Conservation (phyloP, 192 early-diverging fungal species). For the Coemansia sp. region DNA sequence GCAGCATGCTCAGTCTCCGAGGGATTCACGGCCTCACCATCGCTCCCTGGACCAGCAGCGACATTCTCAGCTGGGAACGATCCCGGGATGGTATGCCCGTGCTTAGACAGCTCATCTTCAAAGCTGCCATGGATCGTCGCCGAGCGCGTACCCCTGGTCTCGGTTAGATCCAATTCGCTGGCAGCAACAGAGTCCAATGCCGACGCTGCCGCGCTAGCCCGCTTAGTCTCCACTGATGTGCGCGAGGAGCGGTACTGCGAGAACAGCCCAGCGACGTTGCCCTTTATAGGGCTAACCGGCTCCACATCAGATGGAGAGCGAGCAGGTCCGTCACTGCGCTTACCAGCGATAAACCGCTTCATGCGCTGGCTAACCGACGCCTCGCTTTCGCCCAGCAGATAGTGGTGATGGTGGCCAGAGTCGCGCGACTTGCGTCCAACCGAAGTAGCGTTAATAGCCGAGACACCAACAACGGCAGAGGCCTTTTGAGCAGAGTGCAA, state of each 20-base stretch:
- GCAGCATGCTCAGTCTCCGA: slow-evolving; percentile 18
- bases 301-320: slow-evolving; percentile 18
- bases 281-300: slow-evolving; percentile 23
- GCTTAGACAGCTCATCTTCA: slow-evolving; percentile 20
- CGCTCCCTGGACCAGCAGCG: slow-evolving; percentile 16
- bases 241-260: slow-evolving; percentile 43
- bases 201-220: slow-evolving; percentile 34
- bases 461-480: slow-evolving; percentile 47
- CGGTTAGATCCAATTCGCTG: slow-evolving; percentile 30
- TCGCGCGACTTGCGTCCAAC: slow-evolving; percentile 41
- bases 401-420: slow-evolving; percentile 28
- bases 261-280: slow-evolving; percentile 5
- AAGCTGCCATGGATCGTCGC: slow-evolving; percentile 25
- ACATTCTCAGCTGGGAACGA: slow-evolving; percentile 35
- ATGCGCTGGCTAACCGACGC: slow-evolving; percentile 43
- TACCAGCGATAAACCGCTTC: slow-evolving; percentile 52
- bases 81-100: slow-evolving; percentile 34
- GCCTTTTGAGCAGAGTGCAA: slow-evolving; percentile 54
- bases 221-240: slow-evolving; percentile 39
- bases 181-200: slow-evolving; percentile 31
- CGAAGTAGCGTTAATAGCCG: slow-evolving; percentile 44
- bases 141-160: slow-evolving; percentile 31
- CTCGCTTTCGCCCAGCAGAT: slow-evolving; percentile 24
- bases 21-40: slow-evolving; percentile 17
- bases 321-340: slow-evolving; percentile 26